These are phyloP conservation scores for Hypoxylon sp. DNA, from an alignment of 2,329 filamentous ascomycete genomes.

Conservation along the genomic window DNA sequence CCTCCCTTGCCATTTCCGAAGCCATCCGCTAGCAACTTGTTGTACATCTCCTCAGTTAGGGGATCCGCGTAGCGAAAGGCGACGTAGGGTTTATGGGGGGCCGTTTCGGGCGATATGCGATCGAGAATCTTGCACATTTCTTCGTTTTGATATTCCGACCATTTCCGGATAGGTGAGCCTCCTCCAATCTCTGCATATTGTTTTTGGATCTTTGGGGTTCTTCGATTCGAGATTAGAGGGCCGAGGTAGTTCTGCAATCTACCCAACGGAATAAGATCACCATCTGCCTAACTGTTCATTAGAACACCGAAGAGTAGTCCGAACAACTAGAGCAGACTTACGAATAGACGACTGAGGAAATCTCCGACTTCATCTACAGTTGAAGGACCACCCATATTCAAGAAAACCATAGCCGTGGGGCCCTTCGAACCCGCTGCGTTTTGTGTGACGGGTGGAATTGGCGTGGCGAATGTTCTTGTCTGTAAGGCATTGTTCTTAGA, in stretches of 20 bases:
- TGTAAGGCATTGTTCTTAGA: constrained; percentile 45
- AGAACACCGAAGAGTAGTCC: too few relatives aligned
- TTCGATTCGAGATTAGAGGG: constrained; percentile 81
- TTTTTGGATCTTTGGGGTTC: constrained; percentile 95
- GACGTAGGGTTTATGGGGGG: constrained; percentile 96
- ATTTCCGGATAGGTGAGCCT: constrained; percentile 97
- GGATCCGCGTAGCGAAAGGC: constrained; percentile 96
- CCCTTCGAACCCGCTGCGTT: constrained; percentile 75
- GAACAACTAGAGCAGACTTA: constrained; percentile 61
- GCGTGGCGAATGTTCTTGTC: constrained; percentile 64
- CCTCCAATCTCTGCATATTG: constrained; percentile 96
- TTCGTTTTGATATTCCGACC: constrained; percentile 91
- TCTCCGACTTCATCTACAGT: constrained; percentile 87
- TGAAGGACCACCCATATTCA: constrained; percentile 98
- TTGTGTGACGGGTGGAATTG: constrained; percentile 81
- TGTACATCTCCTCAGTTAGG: constrained; percentile 93
- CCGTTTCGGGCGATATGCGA: constrained; percentile 87
- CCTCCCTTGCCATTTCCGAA: constrained; percentile 92
- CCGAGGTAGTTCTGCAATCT: constrained; percentile 90
- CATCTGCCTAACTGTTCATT: constrained; percentile 73
- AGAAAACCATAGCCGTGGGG: constrained; percentile 96
- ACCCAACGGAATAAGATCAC: constrained; percentile 93
- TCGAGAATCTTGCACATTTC: constrained; percentile 99
- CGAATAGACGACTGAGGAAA: constrained; percentile 92
- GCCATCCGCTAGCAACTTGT: constrained; percentile 81